phyloP scores from a whole-genome alignment of 2,329 filamentous ascomycete genomes.

The Corynespora cassiicola region DNA sequence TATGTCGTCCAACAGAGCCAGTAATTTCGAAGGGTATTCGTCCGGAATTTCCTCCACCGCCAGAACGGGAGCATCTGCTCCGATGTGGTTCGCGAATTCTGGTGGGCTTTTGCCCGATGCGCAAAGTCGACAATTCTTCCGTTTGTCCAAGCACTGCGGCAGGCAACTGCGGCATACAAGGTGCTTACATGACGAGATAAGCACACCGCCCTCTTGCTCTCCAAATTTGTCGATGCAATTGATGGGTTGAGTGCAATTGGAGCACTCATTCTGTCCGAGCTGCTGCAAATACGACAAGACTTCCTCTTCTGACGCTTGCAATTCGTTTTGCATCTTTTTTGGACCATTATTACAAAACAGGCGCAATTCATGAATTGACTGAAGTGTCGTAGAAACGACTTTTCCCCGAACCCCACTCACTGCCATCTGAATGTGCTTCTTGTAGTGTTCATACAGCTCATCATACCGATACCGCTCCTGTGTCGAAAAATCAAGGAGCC shows the following conservation, averaged over 20 bases:
- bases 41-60: constrained; percentile 1
- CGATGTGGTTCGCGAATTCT: constrained; percentile 1
- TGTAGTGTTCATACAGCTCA: constrained; percentile 9
- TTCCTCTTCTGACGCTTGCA: constrained; percentile 9
- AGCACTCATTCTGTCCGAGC: constrained; percentile 6
- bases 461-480: constrained; percentile 7
- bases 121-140: constrained; percentile 5
- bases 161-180: constrained; percentile 13
- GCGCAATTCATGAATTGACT: constrained; percentile 18
- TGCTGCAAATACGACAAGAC: constrained; percentile 10
- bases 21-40: constrained; percentile 23
- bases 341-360: constrained; percentile 23
- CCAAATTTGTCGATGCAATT: constrained; percentile 5
- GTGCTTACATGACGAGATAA: constrained; percentile 8
- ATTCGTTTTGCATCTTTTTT: constrained; percentile 2
- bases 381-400: constrained; percentile 8
- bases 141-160: constrained; percentile 2
- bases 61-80: constrained; percentile 6
- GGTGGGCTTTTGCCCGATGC: constrained; percentile 4
- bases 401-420: constrained; percentile 7
- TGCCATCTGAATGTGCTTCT: constrained; percentile 9
- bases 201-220: constrained; percentile 3
- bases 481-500: constrained; percentile 4
- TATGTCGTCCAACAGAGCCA: constrained; percentile 28
- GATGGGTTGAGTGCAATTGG: constrained; percentile 4